Percentiles rank a stretch among this genome's conserved stretches.
Evolutionary conservation across 192 early-diverging fungal genomes (phyloP).

Genomic region (Coemansia sp.): DNA sequence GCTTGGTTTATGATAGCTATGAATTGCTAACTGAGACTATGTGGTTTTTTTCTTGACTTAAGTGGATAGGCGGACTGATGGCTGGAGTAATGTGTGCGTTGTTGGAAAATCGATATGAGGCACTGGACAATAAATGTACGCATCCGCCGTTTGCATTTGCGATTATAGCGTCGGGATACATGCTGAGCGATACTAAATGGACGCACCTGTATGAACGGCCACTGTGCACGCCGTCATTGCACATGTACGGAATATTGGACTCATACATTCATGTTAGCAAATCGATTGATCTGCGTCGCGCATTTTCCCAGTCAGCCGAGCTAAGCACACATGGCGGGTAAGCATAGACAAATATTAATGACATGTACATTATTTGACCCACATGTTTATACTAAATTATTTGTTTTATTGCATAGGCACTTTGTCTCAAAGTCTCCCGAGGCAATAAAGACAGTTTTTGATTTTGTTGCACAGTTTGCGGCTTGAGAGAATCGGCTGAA

Average conservation of each 20-base stretch:
- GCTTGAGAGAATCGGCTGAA: background rate
- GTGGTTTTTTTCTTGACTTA: background rate
- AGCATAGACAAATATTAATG: background rate
- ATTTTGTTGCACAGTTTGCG: conserved; percentile 31
- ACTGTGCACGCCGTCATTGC: conserved; percentile 40
- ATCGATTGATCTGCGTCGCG: conserved; percentile 29
- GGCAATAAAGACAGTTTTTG: conserved; percentile 15
- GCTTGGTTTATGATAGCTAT: background rate
- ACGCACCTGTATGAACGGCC: conserved; percentile 24
- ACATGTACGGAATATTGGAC: conserved; percentile 46
- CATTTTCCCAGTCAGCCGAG: conserved; percentile 19
- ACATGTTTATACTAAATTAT: background rate
- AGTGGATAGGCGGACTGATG: conserved; percentile 39
- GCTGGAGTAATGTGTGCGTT: conserved; percentile 36
- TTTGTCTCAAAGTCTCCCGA: conserved; percentile 41
- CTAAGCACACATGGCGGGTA: conserved; percentile 39
- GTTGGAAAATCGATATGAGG: conserved; percentile 20
- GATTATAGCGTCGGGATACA: conserved; percentile 44
- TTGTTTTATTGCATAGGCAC: conserved; percentile 18
- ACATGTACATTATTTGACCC: too few relatives aligned
- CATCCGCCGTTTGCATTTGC: conserved; percentile 39
- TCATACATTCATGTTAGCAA: conserved; percentile 30
- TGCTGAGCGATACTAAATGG: conserved; percentile 34
- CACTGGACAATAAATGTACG: background rate
- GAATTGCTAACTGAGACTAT: background rate